Evolutionary conservation across 441 rosid genomes (phyloP), one percentile per base, ranked within the genome.

Genomic region (Flueggea neowawraea): DNA sequence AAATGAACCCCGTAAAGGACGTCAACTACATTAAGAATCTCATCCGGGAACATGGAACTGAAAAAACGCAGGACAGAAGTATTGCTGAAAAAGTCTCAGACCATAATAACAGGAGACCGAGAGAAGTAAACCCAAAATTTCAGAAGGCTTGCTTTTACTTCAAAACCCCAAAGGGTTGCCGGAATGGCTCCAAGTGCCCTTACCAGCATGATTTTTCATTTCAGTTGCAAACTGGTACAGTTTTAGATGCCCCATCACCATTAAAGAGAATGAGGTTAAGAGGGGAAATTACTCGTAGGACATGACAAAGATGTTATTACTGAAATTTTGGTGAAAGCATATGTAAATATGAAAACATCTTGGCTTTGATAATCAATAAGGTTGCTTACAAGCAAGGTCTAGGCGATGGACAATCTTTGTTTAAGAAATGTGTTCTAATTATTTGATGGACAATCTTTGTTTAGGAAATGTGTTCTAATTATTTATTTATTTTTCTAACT

Each of bases 11-110:
- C 2, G 36, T 60, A 72, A 84, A 72, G 76, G 79, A 82, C 66
- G 7, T 64, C 44, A 65, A 73, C 76, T 82, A 82, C 75, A 54
- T 80, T 70, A 86, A 86, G 77, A 78, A 81, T 49, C 84, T 91
- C 9, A 84, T 86, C 13, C 83, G 80, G 79, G 75, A 78, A 72
- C 94, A 88, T 80, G 96, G 96, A 39, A 61, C 62, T 44, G 81
- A 58, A 36, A 74, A 78, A 61, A 66, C 39, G 15, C 69, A 15
- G 51, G 70, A 54, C 33, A 45, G 15, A 64, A 31, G 52, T n/a
- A 59, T 72, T 17, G 13, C 61, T 15, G 61, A 73, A 65, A 70
- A 11, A 39, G 75, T 58, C 41, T 55, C 31, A 47, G 52, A 56
- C 58, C 60, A 62, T 47, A 73, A 75, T 48, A 71, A 69, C 33